Conservation (phyloP, 1,139 yeast genomes). For the Entelexis sorbosivorans region DNA sequence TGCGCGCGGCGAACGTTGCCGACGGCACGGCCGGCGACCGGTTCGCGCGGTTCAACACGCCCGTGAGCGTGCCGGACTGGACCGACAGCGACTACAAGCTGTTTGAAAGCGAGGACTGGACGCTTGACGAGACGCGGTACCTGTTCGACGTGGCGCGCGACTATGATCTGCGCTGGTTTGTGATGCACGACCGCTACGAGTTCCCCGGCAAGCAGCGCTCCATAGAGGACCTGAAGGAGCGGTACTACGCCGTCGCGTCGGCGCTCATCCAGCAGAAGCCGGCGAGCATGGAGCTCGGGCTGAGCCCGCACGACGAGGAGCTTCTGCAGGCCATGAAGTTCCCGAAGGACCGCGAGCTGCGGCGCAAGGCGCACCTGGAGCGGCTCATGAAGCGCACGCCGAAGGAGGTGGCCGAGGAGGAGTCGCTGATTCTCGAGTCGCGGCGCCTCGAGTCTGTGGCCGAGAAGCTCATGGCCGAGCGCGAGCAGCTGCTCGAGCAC, state of each 20-base stretch:
- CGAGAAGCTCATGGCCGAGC: constrained; percentile 72
- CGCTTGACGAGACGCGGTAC: constrained; percentile 63
- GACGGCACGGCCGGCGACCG: constrained; percentile 34
- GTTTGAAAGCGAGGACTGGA: constrained; percentile 44
- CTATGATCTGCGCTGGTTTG: constrained; percentile 81
- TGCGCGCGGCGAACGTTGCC: constrained; percentile 33
- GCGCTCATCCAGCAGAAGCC: constrained; percentile 33
- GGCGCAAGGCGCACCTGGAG: constrained; percentile 70
- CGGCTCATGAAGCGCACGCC: constrained; percentile 74
- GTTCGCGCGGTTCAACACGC: constrained; percentile 66
- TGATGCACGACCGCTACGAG: constrained; percentile 64
- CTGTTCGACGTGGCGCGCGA: constrained; percentile 60
- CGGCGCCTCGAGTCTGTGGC: constrained; percentile 88
- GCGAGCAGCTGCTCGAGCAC: constrained; percentile 65
- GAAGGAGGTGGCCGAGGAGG: constrained; percentile 96
- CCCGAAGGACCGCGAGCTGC: constrained; percentile 58
- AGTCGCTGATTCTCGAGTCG: constrained; percentile 83
- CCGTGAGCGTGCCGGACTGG: constrained; percentile 59
- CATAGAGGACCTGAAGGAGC: constrained; percentile 72
- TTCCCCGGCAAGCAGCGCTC: constrained; percentile 31
- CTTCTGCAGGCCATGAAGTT: constrained; percentile 39
- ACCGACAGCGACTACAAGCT: constrained; percentile 52
- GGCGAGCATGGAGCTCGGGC: constrained; percentile 25
- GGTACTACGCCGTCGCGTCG: constrained; percentile 56
- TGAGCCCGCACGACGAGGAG: constrained; percentile 32